phyloP scores from a whole-genome alignment of 768 basidiomycete genomes.

The Auricularia sp. region DNA sequence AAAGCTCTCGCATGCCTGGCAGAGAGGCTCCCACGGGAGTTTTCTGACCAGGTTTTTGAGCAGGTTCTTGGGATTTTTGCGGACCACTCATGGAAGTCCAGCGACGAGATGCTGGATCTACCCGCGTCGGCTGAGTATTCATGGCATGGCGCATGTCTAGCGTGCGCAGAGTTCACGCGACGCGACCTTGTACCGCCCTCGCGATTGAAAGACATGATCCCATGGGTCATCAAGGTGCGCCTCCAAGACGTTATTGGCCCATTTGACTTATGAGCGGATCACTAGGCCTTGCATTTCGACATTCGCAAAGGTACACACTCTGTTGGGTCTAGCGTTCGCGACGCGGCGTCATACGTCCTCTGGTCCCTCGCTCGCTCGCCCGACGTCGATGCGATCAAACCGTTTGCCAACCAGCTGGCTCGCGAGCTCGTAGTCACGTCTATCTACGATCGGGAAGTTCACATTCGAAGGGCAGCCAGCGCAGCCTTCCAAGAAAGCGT shows the following conservation, averaged over 20 bases:
- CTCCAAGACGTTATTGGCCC: too few relatives aligned
- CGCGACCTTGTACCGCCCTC: conserved; percentile 56
- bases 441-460: conserved; percentile 86
- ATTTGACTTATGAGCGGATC: neutral
- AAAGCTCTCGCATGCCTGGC: conserved; percentile 84
- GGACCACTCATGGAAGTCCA: conserved; percentile 57
- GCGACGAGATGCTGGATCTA: conserved; percentile 51
- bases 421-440: conserved; percentile 66
- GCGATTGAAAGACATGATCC: conserved; percentile 52
- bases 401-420: conserved; percentile 57
- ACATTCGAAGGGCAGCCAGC: conserved; percentile 90
- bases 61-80: conserved; percentile 67
- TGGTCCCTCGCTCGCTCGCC: conserved; percentile 89
- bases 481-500: conserved; percentile 97
- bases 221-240: conserved; percentile 70
- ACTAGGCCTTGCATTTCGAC: conserved; percentile 84
- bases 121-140: conserved; percentile 72
- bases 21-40: conserved; percentile 65
- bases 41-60: conserved; percentile 72
- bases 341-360: conserved; percentile 86
- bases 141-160: conserved; percentile 92
- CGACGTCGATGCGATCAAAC: conserved; percentile 43
- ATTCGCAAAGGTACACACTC: conserved; percentile 86
- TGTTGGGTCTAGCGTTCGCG: conserved; percentile 88
- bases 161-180: conserved; percentile 86